Evolutionary conservation across 768 basidiomycete genomes (phyloP).

Genomic region (Termitomyces sp.): DNA sequence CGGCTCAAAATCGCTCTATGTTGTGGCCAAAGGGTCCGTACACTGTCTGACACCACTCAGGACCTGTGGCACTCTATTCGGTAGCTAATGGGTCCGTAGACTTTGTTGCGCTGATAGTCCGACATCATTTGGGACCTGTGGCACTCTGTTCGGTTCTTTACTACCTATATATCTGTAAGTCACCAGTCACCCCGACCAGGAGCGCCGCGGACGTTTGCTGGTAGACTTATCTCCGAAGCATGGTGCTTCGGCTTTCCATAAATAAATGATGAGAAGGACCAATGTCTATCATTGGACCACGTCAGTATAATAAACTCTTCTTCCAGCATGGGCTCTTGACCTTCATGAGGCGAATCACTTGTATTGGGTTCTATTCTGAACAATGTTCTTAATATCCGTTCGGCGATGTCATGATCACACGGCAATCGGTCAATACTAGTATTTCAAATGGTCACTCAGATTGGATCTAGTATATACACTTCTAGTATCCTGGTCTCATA

Average conservation of each 20-base stretch:
- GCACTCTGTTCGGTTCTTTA: neutral
- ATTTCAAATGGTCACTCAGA: no score
- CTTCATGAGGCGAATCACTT: neutral
- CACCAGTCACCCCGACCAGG: neutral
- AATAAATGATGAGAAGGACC: neutral
- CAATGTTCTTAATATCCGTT: neutral
- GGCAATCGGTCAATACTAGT: neutral
- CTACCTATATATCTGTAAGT: neutral
- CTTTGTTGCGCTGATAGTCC: no score
- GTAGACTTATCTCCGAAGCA: neutral
- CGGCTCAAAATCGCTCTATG: neutral
- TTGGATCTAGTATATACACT: neutral
- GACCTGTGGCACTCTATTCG: no score
- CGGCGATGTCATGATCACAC: neutral
- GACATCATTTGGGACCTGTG: no score
- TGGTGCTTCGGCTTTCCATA: neutral
- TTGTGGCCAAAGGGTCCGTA: neutral
- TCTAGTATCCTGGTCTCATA: neutral
- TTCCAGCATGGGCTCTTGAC: neutral
- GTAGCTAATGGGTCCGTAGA: no score
- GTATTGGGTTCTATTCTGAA: neutral
- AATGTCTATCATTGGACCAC: neutral
- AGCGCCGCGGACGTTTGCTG: neutral
- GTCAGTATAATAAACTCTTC: no score
- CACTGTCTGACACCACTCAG: no score